These are phyloP conservation scores for Dysphania ambrosioides DNA, from an alignment of 148 eudicot genomes.

Conservation along the genomic window DNA sequence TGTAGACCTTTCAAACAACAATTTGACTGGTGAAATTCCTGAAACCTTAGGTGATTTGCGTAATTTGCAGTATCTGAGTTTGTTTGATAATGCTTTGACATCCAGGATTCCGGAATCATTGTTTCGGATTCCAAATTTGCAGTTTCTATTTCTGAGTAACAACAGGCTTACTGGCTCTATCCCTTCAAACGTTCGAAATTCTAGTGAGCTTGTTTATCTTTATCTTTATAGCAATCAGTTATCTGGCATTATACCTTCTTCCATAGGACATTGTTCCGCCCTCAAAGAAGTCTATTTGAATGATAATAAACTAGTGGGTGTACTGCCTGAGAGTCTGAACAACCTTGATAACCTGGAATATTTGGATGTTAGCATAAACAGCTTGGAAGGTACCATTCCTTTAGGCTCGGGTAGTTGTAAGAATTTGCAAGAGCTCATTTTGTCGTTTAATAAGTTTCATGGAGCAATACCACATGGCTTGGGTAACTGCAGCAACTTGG, in stretches of 20 bases:
- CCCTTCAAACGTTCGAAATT: slow-evolving; percentile 51
- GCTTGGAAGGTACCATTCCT: slow-evolving; percentile 48
- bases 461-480: slow-evolving; percentile 48
- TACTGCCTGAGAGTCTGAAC: slow-evolving; percentile 49
- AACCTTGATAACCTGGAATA: slow-evolving; percentile 41
- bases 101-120: slow-evolving; percentile 51
- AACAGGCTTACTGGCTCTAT: slow-evolving; percentile 60
- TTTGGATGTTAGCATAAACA: slow-evolving; percentile 49
- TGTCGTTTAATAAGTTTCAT: slow-evolving; percentile 51
- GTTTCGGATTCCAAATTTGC: slow-evolving; percentile 34
- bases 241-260: slow-evolving; percentile 59
- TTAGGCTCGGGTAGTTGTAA: slow-evolving; percentile 48
- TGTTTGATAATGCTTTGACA: slow-evolving; percentile 41
- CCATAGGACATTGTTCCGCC: slow-evolving; percentile 47
- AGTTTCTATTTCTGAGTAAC: slow-evolving; percentile 30
- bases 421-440: slow-evolving; percentile 33
- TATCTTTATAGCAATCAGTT: slow-evolving; percentile 47
- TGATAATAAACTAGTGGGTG: slow-evolving; percentile 48
- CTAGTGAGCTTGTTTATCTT: slow-evolving; percentile 30
- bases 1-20: slow-evolving; percentile 40
- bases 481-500: slow-evolving; percentile 61
- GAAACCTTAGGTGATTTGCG: slow-evolving; percentile 19
- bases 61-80: slow-evolving; percentile 25
- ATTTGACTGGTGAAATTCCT: slow-evolving; percentile 47
- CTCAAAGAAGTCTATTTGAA: slow-evolving; percentile 42